phyloP scores from a whole-genome alignment of 805 yeast species.

The Dipodascopsis tothii region DNA sequence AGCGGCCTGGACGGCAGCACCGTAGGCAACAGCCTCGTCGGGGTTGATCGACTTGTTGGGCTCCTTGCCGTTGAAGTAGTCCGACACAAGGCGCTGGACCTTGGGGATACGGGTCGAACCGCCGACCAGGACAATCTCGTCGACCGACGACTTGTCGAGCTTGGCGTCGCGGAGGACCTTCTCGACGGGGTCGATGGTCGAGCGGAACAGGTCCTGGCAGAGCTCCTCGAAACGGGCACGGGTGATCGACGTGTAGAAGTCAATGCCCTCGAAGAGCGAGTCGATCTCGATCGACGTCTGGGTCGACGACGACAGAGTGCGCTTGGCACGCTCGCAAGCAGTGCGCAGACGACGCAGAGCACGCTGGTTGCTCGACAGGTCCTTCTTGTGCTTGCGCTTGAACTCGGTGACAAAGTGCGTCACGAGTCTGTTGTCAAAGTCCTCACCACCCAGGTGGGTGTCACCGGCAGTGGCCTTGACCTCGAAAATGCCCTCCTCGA shows the following conservation, averaged over 20 bases:
- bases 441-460: constrained; percentile 97
- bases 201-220: constrained; percentile 88
- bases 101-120: constrained; percentile 98
- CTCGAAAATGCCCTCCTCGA: constrained; percentile 93
- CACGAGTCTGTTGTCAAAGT: constrained; percentile 93
- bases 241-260: constrained; percentile 91
- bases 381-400: constrained; percentile 97
- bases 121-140: constrained; percentile 93
- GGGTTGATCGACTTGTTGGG: constrained; percentile 96
- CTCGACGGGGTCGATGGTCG: constrained; percentile 91
- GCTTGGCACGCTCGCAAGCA: constrained; percentile 98
- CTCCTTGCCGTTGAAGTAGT: constrained; percentile 95
- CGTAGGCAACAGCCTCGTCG: constrained; percentile 98
- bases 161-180: constrained; percentile 86
- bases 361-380: constrained; percentile 86
- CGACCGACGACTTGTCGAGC: constrained; percentile 79
- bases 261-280: constrained; percentile 89
- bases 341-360: constrained; percentile 97
- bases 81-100: constrained; percentile 89
- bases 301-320: constrained; percentile 92
- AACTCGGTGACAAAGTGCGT: constrained; percentile 89
- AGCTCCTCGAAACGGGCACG: constrained; percentile 97
- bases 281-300: constrained; percentile 94
- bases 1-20: constrained; percentile 98
- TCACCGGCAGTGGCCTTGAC: constrained; percentile 93